Evolutionary conservation across 305 asterid species (phyloP).

Genomic region (Rubia tinctorum): DNA sequence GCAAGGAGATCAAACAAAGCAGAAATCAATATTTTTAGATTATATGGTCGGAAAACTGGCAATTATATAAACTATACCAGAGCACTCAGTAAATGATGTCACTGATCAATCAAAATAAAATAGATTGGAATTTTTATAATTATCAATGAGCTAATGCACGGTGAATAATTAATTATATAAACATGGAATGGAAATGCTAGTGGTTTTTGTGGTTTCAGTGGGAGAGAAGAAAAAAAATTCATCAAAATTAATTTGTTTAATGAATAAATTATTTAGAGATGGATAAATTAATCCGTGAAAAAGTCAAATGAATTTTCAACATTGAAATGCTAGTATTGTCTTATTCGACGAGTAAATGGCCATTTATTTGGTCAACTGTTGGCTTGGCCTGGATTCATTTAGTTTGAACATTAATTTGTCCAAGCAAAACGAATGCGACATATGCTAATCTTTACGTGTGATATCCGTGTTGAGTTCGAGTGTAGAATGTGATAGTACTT

Average conservation of each 20-base stretch:
- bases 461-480: neutral
- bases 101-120: neutral
- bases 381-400: neutral
- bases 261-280: neutral
- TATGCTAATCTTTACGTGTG: neutral
- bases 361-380: slow-evolving; percentile 1
- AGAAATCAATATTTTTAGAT: neutral
- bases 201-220: neutral
- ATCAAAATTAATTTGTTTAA: neutral
- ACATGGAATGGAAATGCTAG: neutral
- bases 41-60: neutral
- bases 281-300: neutral
- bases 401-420: neutral
- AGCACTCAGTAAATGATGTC: neutral
- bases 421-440: slow-evolving; percentile 4
- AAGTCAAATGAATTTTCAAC: neutral
- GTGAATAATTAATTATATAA: neutral
- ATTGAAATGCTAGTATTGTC: neutral
- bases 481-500: neutral
- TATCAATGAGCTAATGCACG: neutral
- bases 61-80: neutral
- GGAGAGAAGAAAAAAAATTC: slow-evolving; percentile 1
- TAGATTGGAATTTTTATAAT: neutral
- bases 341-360: slow-evolving; percentile 2
- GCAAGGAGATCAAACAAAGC: neutral